These are phyloP conservation scores for Kazachstania martiniae DNA, from an alignment of 805 yeast genomes.

Conservation along the genomic window DNA sequence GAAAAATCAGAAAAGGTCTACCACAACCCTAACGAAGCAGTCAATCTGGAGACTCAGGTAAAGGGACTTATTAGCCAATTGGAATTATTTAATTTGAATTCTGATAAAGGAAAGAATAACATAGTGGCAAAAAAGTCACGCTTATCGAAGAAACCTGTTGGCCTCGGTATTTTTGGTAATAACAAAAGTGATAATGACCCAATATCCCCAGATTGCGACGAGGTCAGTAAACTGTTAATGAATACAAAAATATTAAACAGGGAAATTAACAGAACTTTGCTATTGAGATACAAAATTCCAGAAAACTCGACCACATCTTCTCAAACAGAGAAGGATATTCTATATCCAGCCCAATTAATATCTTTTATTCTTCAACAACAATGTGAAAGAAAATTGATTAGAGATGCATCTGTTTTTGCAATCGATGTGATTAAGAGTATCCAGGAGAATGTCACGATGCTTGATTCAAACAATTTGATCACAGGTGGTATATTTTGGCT, in stretches of 20 bases:
- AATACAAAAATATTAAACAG: background rate
- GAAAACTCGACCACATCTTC: too few species aligned
- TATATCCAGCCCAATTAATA: background rate
- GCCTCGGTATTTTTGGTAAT: conserved; percentile 1
- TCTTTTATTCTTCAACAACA: background rate
- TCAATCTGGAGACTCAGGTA: too few species aligned
- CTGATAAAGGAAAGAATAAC: background rate
- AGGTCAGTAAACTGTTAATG: background rate
- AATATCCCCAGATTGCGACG: background rate
- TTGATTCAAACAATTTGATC: background rate
- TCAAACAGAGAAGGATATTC: too few species aligned
- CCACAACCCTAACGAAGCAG: too few species aligned
- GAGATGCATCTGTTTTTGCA: background rate
- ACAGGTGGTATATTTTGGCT: conserved; percentile 2
- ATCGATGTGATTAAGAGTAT: background rate
- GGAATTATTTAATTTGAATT: background rate
- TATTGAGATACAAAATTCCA: too few species aligned
- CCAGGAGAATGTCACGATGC: background rate
- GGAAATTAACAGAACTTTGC: conserved; percentile 1
- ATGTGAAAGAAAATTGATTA: background rate
- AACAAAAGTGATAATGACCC: background rate
- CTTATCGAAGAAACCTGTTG: background rate
- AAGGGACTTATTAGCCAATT: background rate
- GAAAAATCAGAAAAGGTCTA: too few species aligned
- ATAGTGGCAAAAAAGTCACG: background rate